Base-by-base conservation (phyloP, 345 rosid species). In the Linum trigynum region DNA sequence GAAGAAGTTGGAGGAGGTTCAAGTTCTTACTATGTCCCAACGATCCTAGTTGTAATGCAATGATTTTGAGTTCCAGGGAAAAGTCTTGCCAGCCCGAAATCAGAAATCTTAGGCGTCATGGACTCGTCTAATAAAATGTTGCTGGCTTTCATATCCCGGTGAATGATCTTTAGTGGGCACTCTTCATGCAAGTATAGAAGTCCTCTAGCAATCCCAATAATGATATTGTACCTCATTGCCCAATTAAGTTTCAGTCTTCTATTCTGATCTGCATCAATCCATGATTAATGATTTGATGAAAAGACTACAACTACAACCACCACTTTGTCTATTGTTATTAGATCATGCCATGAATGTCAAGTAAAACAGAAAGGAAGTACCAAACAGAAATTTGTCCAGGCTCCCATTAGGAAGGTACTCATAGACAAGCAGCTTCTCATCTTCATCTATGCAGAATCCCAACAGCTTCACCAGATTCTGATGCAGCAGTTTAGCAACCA, bases 381-480 rank as follows among this genome's bases (percentile, higher is more conserved):
- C 61, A 17, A 57, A 57, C 7, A 57, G 61, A 37, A 57, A 7
- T 17, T 37, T 57, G 61, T 57, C 61, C 61, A 57, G 61, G 17
- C 61, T 57, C 61, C 61, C 61, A 57, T 57, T 57, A 17, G 61
- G 61, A 35, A 57, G 61, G 61, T 57, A 57, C 36, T 57, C 61
- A n/a, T 57, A 57, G 38, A 57, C 61, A 37, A 57, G 61, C n/a
- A 57, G 61, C 61, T 57, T 57, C 17, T 57, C 61, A 2, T 57
- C 61, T 2, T 57, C 61, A 3, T 57, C 61, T 57, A 57, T 17
- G 37, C 61, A 57, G 38, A 57, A 57, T 5, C 61, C 61, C 17
- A 57, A 15, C n/a, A 57, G 61, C 61, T 37, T 57, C 5, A 57
- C 61, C 2, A 57, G 61, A 57, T 57, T 57, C 38, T 37, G 61